Base-by-base conservation (phyloP, 306 rosid species). In the Chamaecrista fasciculata region DNA sequence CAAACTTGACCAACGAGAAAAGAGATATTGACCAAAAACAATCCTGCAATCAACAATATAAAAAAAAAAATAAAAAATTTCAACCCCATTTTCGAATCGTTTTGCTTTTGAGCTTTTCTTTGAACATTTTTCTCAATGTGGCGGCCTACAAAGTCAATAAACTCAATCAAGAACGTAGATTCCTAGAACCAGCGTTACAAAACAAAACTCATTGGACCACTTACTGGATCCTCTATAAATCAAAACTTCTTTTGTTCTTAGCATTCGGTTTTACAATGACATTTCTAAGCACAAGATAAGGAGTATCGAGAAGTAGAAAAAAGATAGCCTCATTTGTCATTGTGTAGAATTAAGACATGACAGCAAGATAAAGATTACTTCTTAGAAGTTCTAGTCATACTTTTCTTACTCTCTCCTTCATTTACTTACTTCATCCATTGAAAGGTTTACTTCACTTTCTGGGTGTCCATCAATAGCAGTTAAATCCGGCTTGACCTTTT, bases 391-490 rank as follows among this genome's bases (percentile, higher is more conserved):
- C n/a, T n/a, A n/a, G n/a, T n/a, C n/a, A 58, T 56, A 26, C 25
- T 67, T 55, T 51, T 63, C 52, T 62, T 71, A 67, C 24, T 11
- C 65, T 25, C 24, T 62, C 14, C 14, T n/a, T 24, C 43, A 16
- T 48, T 65, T 25, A 14, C 28, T 70, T 21, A 50, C n/a, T 20
- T 57, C 71, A 31, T 75, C 52, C 10, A 55, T 18, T 37, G 62
- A 29, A 50, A 19, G 71, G 33, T 8, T 19, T 46, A 26, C 66
- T 51, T 50, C 58, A 40, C 78, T 76, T 64, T 33, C 61, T 23
- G 47, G 39, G 10, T 33, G 76, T 11, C 74, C 64, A 21, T 88
- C 77, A 26, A 62, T 61, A 4, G 56, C 18, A 1, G 47, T 70
- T 39, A 25, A 44, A 42, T 81, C 48, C 3, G 61, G 18, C 26